A percentile compares a stretch with the other conserved stretches of the same genome.
These are phyloP conservation scores for Stromatinia cepivora DNA, from an alignment of 2,329 filamentous ascomycete genomes.

Conservation along the genomic window DNA sequence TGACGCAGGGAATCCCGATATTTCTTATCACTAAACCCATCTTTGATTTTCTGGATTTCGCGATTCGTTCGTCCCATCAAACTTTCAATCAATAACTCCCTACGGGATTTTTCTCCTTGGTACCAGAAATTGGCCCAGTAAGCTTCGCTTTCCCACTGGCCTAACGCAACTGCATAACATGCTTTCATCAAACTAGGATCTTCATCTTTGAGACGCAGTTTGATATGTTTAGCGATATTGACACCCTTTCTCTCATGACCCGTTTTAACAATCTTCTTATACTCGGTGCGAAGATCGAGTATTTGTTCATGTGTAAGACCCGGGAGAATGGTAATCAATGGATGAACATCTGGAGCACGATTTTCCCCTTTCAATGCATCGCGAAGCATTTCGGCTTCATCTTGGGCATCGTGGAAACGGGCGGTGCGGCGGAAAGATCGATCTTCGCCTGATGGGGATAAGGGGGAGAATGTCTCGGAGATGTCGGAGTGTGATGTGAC, in stretches of 20 bases:
- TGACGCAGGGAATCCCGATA: constrained; percentile 77
- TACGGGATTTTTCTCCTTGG: constrained; percentile 78
- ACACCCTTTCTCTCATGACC: constrained; percentile 72
- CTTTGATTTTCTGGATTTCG: constrained; percentile 86
- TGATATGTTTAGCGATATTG: constrained; percentile 84
- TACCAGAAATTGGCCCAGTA: constrained; percentile 99
- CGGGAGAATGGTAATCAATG: constrained; percentile 81
- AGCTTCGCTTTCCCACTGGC: constrained; percentile 87
- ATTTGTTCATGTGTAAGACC: constrained; percentile 84
- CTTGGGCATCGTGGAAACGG: constrained; percentile 81
- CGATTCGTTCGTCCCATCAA: constrained; percentile 86
- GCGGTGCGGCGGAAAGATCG: constrained; percentile 52
- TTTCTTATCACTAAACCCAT: constrained; percentile 86
- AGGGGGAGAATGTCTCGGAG: constrained; percentile 54
- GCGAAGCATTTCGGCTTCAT: constrained; percentile 75
- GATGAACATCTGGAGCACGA: constrained; percentile 62
- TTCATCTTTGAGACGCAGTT: constrained; percentile 70
- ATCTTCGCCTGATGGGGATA: constrained; percentile 50
- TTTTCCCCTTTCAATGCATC: constrained; percentile 64
- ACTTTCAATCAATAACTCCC: constrained; percentile 88
- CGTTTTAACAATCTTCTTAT: constrained; percentile 86
- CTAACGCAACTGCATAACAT: constrained; percentile 85
- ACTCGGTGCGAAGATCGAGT: constrained; percentile 80
- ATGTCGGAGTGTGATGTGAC: constrained; percentile 49
- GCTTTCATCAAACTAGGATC: constrained; percentile 82